Conservation (phyloP, 2,329 filamentous ascomycete species). For the Aphanoascus verrucosus region DNA sequence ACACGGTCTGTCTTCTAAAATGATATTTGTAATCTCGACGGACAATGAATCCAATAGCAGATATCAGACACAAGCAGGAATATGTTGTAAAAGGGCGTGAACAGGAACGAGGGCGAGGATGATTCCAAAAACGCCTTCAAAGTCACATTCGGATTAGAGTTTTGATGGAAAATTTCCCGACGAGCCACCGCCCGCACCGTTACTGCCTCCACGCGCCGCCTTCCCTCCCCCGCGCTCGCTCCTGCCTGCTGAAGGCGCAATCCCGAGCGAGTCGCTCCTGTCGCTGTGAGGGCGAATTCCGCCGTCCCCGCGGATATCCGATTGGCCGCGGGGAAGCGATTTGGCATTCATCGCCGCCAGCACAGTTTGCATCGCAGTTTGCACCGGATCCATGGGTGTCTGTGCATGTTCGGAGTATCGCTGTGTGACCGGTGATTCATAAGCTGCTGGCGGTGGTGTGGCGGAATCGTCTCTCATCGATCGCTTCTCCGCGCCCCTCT, state of each 20-base stretch:
- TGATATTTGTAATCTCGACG: too few species aligned
- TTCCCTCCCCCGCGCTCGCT: not conserved
- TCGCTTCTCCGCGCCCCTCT: too few species aligned
- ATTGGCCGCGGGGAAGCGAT: constrained; percentile 7
- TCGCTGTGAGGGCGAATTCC: not conserved
- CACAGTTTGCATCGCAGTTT: not conserved
- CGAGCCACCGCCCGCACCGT: not conserved
- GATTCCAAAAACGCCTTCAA: too few species aligned
- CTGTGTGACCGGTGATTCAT: too few species aligned
- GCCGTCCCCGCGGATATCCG: constrained; percentile 8
- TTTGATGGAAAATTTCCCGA: constrained; percentile 8
- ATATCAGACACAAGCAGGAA: too few species aligned
- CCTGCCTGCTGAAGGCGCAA: not conserved
- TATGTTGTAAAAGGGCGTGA: too few species aligned
- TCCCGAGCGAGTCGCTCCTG: not conserved
- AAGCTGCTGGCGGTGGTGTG: too few species aligned
- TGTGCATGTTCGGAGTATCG: too few species aligned
- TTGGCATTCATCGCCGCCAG: not conserved
- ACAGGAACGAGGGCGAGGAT: too few species aligned
- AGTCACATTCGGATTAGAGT: not conserved
- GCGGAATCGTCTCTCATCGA: too few species aligned
- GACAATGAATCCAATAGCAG: too few species aligned
- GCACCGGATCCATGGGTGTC: not conserved
- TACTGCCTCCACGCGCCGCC: not conserved
- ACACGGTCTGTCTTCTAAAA: too few species aligned